Percentiles rank a stretch among this genome's conserved stretches.
These are phyloP conservation scores for Aspergillus nanangensis DNA, from an alignment of 495 filamentous ascomycete genomes.

Conservation along the genomic window DNA sequence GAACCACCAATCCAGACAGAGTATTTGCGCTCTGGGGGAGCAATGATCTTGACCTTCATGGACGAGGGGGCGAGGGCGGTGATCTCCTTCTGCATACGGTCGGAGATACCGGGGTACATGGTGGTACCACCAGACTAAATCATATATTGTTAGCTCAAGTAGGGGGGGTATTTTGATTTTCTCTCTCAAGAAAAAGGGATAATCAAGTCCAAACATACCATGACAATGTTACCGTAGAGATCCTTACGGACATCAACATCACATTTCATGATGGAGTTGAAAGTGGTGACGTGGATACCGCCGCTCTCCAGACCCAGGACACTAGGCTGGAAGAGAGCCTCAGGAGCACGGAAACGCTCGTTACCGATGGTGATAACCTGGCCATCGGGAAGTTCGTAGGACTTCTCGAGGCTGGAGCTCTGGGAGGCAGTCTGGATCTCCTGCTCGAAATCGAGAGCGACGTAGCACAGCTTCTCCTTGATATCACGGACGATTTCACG, in stretches of 20 bases:
- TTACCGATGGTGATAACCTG: slow-evolving; percentile 99
- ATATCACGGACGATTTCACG: slow-evolving; percentile 99
- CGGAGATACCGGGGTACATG: slow-evolving; percentile 99
- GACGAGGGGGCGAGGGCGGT: slow-evolving; percentile 97
- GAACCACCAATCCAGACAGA: slow-evolving; percentile 99
- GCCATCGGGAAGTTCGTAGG: slow-evolving; percentile 98
- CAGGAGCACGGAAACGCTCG: slow-evolving; percentile 98
- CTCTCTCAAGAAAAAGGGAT: too few relatives aligned
- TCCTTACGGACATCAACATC: slow-evolving; percentile 99
- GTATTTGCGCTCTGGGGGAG: slow-evolving; percentile 74
- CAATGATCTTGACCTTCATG: slow-evolving; percentile 80
- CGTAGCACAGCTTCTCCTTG: slow-evolving; percentile 99
- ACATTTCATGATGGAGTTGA: slow-evolving; percentile 99
- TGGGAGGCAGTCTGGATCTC: slow-evolving; percentile 99
- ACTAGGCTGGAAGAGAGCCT: slow-evolving; percentile 98
- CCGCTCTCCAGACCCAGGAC: slow-evolving; percentile 97
- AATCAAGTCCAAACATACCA: slow-evolving; percentile 65
- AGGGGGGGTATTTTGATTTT: not conserved
- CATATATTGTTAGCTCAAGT: slow-evolving; percentile 7
- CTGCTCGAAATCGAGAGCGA: slow-evolving; percentile 99
- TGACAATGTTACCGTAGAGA: slow-evolving; percentile 99
- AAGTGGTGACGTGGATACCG: slow-evolving; percentile 99
- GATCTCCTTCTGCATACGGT: slow-evolving; percentile 99
- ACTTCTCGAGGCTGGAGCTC: slow-evolving; percentile 98
- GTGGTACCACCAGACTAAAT: slow-evolving; percentile 91